These are phyloP conservation scores for Malania oleifera DNA, from an alignment of 164 flowering plant genomes.

Conservation along the genomic window DNA sequence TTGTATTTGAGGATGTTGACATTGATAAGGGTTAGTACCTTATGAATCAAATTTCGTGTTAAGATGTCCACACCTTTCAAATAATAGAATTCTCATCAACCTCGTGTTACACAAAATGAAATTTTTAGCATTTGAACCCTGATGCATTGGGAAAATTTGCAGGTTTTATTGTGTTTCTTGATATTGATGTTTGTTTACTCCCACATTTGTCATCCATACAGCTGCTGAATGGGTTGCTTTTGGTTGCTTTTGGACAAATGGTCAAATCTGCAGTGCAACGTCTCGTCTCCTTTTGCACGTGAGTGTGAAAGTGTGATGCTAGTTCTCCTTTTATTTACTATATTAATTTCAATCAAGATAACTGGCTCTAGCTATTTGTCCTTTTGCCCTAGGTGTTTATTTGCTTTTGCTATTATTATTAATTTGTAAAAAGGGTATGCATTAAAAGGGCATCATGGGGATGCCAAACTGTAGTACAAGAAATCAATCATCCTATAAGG, in stretches of 20 bases:
- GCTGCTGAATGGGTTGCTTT: constrained; percentile 95
- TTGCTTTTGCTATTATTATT: no score
- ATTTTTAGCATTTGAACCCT: not conserved
- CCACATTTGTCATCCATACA: constrained; percentile 25
- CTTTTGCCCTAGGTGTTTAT: no score
- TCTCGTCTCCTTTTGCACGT: constrained; percentile 95
- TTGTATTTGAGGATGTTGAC: constrained; percentile 95
- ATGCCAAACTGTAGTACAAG: no score
- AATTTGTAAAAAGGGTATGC: no score
- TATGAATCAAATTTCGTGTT: not conserved
- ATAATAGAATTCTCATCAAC: not conserved
- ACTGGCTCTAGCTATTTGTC: no score
- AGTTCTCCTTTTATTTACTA: not conserved
- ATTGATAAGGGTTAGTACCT: constrained; percentile 71
- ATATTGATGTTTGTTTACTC: constrained; percentile 3
- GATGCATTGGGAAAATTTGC: not conserved
- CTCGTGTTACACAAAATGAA: not conserved
- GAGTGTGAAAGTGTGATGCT: constrained; percentile 21
- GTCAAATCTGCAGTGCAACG: constrained; percentile 98
- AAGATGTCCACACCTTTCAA: not conserved
- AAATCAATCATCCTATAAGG: no score
- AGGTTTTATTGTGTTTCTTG: not conserved
- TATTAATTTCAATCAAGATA: no score
- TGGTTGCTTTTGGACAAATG: constrained; percentile 99
- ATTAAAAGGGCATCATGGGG: no score